Percentiles rank a stretch among this genome's conserved stretches.
These are phyloP conservation scores for Nemania bipapillata DNA, from an alignment of 2,329 filamentous ascomycete species.

Conservation along the genomic window DNA sequence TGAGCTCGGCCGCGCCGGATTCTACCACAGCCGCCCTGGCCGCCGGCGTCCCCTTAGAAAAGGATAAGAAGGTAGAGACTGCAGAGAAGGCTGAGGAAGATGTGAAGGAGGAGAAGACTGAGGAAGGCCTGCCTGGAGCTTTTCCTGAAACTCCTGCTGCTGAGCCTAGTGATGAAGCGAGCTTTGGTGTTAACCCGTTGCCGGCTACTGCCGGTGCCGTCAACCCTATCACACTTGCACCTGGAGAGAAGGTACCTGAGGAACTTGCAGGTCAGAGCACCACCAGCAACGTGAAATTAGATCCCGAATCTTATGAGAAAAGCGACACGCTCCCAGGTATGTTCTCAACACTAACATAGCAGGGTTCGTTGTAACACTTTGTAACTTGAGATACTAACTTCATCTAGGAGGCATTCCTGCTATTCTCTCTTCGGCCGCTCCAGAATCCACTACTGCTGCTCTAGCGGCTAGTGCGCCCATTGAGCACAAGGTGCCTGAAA, in stretches of 20 bases:
- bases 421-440: conserved; percentile 54
- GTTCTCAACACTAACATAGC: conserved; percentile 18
- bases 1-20: conserved; percentile 75
- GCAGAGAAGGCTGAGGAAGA: conserved; percentile 37
- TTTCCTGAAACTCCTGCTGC: conserved; percentile 77
- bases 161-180: conserved; percentile 53
- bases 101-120: conserved; percentile 45
- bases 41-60: conserved; percentile 71
- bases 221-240: conserved; percentile 82
- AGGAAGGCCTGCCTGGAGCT: conserved; percentile 67
- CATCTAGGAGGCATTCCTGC: conserved; percentile 42
- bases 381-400: conserved; percentile 23
- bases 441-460: conserved; percentile 56
- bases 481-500: conserved; percentile 64
- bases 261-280: conserved; percentile 73
- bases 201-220: conserved; percentile 71
- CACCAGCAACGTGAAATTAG: conserved; percentile 77
- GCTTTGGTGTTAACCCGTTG: conserved; percentile 69
- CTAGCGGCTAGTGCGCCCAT: conserved; percentile 58
- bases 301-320: conserved; percentile 88
- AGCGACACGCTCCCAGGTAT: conserved; percentile 70
- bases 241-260: conserved; percentile 83
- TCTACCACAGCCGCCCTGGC: conserved; percentile 78
- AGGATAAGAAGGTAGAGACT: conserved; percentile 53
- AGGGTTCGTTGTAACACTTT: conserved; percentile 4